Evolutionary conservation across 2,329 filamentous ascomycete genomes (phyloP), one percentile per base, ranked within the genome.

Genomic region (Xylaria digitata): DNA sequence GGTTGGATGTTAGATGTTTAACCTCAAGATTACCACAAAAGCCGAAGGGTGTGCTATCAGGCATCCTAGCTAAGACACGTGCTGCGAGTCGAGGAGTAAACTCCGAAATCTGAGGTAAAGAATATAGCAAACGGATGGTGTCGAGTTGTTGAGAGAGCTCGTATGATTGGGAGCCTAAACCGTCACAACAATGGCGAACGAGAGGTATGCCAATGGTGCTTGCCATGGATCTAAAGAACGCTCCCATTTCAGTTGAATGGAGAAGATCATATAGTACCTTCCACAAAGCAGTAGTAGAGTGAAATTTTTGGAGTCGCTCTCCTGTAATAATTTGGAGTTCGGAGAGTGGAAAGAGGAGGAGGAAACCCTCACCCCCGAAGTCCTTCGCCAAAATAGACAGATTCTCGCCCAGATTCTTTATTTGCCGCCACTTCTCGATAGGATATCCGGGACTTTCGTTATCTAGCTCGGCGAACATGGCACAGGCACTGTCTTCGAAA

Each of bases 211-310:
- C 37, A 26, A 58, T 17, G 4, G 6, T 49, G 0, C 3, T 13
- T 15, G 48, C 49, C 21, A 64, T 32, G 2, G 43, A 54, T n/a
- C 26, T 32, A n/a, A 59, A 64, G 13, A 55, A 49, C 2, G 15
- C 11, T 9, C 56, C 34, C 50, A 62, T 49, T 43, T 56, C 32
- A 15, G 52, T 62, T 7, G 52, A 62, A 21, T 17, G 43, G n/a
- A 56, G 50, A 43, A 55, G 17, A 9, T 21, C 21, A 13, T 19
- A 19, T 19, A 56, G 32, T 11, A 21, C 43, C 34, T 11, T n/a
- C 21, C 59, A 56, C 6, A 49, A 4, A 5, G 21, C 32, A 17
- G 6, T 23, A 8, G 30, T 40, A 2, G 40, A 26, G 11, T 30
- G 21, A 21, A 56, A n/a, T 4, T 34, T 15, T 4, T 32, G 1